Base-by-base conservation (phyloP, 768 basidiomycete genomes). In the Trametopsis cervina region DNA sequence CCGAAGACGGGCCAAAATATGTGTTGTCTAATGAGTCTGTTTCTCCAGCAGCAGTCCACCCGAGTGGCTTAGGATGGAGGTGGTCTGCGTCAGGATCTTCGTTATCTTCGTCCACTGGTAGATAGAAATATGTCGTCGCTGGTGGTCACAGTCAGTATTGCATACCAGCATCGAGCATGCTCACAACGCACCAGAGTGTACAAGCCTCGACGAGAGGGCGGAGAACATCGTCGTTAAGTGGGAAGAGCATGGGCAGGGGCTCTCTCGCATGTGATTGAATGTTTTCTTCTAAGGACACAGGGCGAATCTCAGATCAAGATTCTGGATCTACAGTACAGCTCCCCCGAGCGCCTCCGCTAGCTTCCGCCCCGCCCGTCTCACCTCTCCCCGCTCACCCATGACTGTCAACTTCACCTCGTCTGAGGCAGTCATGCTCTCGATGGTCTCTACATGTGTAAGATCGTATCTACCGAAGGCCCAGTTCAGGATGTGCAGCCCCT, bases 401-500 rank as follows among this genome's bases (percentile, higher is more conserved):
- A 88, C 75, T n/a, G 91, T 95, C 62, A 95, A 54, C 46, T 74
- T 70, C 20, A 91, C 59, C 4, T 71, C 67, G 3, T 64, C 71
- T 10, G 55, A 60, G 1, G 58, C 60, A 18, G 40, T 33, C 40
- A 54, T 42, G 26, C 52, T 56, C n/a, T 65, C 64, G 1, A 63
- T 63, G 29, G 66, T 54, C 17, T 57, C 54, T 12, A 63, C 56
- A 3, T 63, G 69, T 10, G 81, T 74, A 35, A 85, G 65, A 22
- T 92, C 89, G 60, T 77, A 83, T 35, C 93, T 77, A 12, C 89
- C 89, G 67, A 96, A 97, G 5, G 93, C 92, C 90, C 91, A 97
- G 61, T 97, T 97, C 50, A 95, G 57, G 50, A 92, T 85, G 60
- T 74, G 62, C 6, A 68, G 64, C 17, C 62, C 63, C 21, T 62